Conservation (phyloP, 78 protist species). For the slime mould (Dictyostelium discoideum) region DNA sequence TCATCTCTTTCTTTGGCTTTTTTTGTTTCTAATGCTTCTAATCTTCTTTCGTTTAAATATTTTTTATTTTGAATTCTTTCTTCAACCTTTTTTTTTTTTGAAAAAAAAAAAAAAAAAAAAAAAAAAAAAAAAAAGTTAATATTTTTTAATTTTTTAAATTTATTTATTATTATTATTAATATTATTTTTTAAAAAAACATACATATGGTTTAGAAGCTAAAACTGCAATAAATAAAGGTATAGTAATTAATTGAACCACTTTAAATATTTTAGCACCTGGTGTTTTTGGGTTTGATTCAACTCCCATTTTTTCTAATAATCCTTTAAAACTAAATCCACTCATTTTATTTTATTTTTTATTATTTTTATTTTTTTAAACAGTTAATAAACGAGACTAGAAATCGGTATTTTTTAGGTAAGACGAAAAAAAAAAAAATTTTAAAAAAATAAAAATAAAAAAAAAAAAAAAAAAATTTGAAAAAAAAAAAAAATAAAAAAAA, state of each 20-base stretch:
- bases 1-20: slow-evolving; percentile 23
- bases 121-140: background rate
- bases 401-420: no score
- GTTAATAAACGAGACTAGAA: no score
- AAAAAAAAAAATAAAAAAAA: no score
- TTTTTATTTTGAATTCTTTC: background rate
- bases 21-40: background rate
- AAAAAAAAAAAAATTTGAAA: no score
- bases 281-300: slow-evolving; percentile 21
- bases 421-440: no score
- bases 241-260: slow-evolving; percentile 21
- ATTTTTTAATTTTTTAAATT: no score
- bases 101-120: background rate
- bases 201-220: slow-evolving; percentile 21
- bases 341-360: background rate
- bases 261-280: slow-evolving; percentile 19
- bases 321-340: background rate
- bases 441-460: no score
- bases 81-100: slow-evolving; percentile 4
- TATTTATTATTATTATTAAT: background rate
- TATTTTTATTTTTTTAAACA: no score
- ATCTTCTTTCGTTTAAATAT: slow-evolving; percentile 7
- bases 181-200: background rate
- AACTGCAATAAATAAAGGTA: slow-evolving; percentile 2
- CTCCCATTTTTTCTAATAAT: slow-evolving; percentile 7